Percentiles rank a stretch among this genome's conserved stretches.
Evolutionary conservation across 1,284 basidiomycete genomes (phyloP).

Genomic region (Calocybe gambosa): DNA sequence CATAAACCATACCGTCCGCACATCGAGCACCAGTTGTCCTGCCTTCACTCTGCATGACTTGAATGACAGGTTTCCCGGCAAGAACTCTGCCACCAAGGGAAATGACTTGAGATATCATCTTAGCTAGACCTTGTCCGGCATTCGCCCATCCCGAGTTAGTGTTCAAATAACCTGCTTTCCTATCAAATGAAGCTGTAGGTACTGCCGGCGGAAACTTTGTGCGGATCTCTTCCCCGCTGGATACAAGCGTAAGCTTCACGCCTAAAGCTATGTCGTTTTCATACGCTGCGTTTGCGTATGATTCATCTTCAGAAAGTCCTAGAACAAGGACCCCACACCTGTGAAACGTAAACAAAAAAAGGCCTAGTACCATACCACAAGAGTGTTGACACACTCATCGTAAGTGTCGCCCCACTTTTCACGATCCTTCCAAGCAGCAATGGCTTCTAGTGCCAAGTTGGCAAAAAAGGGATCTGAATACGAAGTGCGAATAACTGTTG

Average conservation of each 20-base stretch:
- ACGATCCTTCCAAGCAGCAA: constrained; percentile 61
- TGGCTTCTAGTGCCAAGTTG: constrained; percentile 65
- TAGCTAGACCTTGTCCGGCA: constrained; percentile 61
- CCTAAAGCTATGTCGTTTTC: constrained; percentile 55
- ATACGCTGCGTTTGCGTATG: constrained; percentile 46
- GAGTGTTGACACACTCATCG: constrained; percentile 60
- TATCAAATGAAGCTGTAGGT: constrained; percentile 27
- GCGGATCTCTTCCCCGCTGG: constrained; percentile 32
- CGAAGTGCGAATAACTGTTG: constrained; percentile 62
- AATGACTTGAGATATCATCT: constrained; percentile 53
- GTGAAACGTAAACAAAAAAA: neutral
- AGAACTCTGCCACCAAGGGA: constrained; percentile 59
- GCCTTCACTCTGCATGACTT: constrained; percentile 36
- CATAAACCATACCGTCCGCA: constrained; percentile 49
- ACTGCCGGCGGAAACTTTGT: constrained; percentile 40
- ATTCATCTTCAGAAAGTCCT: constrained; percentile 23
- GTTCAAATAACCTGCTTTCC: constrained; percentile 60
- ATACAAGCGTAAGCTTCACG: constrained; percentile 37
- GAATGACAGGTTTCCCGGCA: constrained; percentile 49
- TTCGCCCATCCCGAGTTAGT: constrained; percentile 82
- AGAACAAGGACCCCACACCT: constrained; percentile 63
- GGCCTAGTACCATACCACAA: neutral
- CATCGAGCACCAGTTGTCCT: constrained; percentile 60
- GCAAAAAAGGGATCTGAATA: constrained; percentile 69
- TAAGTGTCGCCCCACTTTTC: constrained; percentile 70